Percentiles rank a stretch among this genome's conserved stretches.
Conservation (phyloP, 2,329 filamentous ascomycete genomes). For the Lachnellula hyalina region DNA sequence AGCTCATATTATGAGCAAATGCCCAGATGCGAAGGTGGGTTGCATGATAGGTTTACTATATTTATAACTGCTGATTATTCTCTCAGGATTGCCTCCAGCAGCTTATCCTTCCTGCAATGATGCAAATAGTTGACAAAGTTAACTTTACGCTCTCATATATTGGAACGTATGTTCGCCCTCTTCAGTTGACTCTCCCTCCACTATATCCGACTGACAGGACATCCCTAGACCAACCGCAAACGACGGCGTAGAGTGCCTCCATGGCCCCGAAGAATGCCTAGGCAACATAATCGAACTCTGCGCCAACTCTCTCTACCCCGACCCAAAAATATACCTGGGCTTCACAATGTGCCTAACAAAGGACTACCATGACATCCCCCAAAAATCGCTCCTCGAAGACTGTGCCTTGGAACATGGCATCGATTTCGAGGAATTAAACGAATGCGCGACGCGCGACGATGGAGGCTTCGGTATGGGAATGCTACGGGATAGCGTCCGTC, state of each 20-base stretch:
- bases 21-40: slow-evolving; percentile 71
- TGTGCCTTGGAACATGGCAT: slow-evolving; percentile 90
- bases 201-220: slow-evolving; percentile 1
- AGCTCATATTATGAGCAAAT: slow-evolving; percentile 96
- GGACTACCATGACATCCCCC: slow-evolving; percentile 72
- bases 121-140: slow-evolving; percentile 73
- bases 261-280: slow-evolving; percentile 85
- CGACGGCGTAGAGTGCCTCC: slow-evolving; percentile 81
- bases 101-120: slow-evolving; percentile 82
- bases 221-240: slow-evolving; percentile 57
- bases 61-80: slow-evolving; percentile 1
- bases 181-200: not conserved
- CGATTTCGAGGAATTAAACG: slow-evolving; percentile 73
- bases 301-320: slow-evolving; percentile 73
- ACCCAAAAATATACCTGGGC: slow-evolving; percentile 82
- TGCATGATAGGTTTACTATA: not conserved
- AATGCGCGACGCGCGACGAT: slow-evolving; percentile 73
- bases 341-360: slow-evolving; percentile 86
- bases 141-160: slow-evolving; percentile 91
- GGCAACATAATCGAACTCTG: slow-evolving; percentile 95
- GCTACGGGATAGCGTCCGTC: slow-evolving; percentile 62
- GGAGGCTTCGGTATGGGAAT: slow-evolving; percentile 64
- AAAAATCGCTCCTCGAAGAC: slow-evolving; percentile 71
- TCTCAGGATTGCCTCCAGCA: slow-evolving; percentile 67
- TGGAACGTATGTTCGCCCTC: slow-evolving; percentile 54